Evolutionary conservation across 345 rosid species (phyloP), one percentile per base, ranked within the genome.

Genomic region (Turritis glabra): DNA sequence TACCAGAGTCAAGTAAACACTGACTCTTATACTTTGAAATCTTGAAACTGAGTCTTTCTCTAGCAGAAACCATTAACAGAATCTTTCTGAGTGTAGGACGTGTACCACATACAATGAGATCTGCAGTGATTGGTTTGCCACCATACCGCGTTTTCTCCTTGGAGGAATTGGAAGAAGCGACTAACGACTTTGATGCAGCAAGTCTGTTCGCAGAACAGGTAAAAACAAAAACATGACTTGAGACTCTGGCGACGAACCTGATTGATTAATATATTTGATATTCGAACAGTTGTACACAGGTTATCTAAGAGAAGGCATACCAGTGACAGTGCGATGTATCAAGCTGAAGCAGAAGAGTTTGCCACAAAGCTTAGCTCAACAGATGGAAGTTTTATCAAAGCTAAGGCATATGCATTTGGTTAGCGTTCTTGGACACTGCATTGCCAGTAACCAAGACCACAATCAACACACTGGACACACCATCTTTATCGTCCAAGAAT

Each of bases 81-180:
- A 23, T 66, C 50, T 81, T 76, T 55, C 0, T 18, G 41, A 72
- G 32, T 57, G 71, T 78, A 94, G 98, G 89, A 77, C 87, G 91
- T 38, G 92, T 88, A 74, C 95, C 95, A 1, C 91, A 86, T 56
- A 87, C 91, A 40, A 88, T 91, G 97, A 88, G 94, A 72, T 84
- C 89, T 12, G 89, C 88, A 27, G 89, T 90, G 23, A 84, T 94
- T 3, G 97, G 98, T 52, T 88, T 94, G n/a, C 85, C 89, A 21
- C 88, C 91, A 0, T 91, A 87, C 71, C 85, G 84, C 0, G 82
- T 80, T 55, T 91, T 87, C 84, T 80, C 86, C 18, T 78, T 89
- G 77, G 97, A 91, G 75, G 96, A 94, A 52, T 72, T 94, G 18
- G 97, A 94, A 79, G 93, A 88, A 56, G 98, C 90, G 29, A 94